phyloP scores from a whole-genome alignment of 2,329 filamentous ascomycete species.

The Trichoderma sp. region DNA sequence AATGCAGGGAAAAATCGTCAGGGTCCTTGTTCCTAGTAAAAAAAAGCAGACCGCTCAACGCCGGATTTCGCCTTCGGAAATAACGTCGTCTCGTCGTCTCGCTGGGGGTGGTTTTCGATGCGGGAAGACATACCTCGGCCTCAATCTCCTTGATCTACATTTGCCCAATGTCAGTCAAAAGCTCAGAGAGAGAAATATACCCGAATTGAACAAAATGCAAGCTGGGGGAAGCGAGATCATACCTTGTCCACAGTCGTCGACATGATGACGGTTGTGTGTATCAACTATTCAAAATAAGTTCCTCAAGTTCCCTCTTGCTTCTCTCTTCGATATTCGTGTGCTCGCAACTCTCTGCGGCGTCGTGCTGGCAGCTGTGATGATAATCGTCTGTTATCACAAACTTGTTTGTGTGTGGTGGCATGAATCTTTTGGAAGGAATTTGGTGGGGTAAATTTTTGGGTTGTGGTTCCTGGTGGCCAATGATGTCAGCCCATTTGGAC shows the following conservation, averaged over 20 bases:
- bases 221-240: not conserved
- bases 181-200: not conserved
- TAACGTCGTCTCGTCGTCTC: not conserved
- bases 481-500: conserved; percentile 36
- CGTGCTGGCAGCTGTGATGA: not conserved
- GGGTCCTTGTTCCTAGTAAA: not conserved
- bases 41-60: not conserved
- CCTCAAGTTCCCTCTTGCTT: not conserved
- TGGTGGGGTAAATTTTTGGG: conserved; percentile 46
- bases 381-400: conserved; percentile 9
- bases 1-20: conserved; percentile 23
- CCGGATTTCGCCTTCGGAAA: not conserved
- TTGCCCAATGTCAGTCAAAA: conserved; percentile 17
- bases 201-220: not conserved
- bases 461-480: conserved; percentile 25
- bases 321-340: not conserved
- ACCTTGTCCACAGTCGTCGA: conserved; percentile 97
- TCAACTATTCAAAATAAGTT: not conserved
- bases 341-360: not conserved
- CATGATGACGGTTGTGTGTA: conserved; percentile 61
- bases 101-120: not conserved
- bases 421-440: conserved; percentile 27
- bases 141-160: conserved; percentile 92
- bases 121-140: conserved; percentile 69
- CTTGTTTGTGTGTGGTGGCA: conserved; percentile 21